Evolutionary conservation across 2,329 filamentous ascomycete genomes (phyloP), one percentile per base, ranked within the genome.

Genomic region (Chaetothyriales sp.): DNA sequence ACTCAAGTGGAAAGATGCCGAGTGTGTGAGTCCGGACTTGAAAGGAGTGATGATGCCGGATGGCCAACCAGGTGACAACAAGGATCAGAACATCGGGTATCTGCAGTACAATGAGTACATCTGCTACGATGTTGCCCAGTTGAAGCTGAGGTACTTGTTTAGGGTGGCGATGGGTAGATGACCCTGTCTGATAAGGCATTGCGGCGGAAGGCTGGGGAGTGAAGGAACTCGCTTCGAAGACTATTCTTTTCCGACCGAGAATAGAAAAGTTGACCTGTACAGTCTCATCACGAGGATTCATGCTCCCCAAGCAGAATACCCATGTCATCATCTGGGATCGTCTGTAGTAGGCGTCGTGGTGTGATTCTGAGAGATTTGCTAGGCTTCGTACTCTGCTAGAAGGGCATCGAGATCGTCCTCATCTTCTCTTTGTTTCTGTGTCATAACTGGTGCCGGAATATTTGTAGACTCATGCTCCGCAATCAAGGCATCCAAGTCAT

Each of bases 1-100:
- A 0, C 69, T 64, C 18, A 70, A 70, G 44, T 93, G 86, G 86
- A 86, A 86, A 64, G 86, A 93, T 64, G 86, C 84, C 0, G 69
- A 68, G 1, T 76, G 73, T 49, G 75, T 89, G 6, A 76, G 87
- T 58, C 69, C 75, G 1, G 73, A 74, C 2, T 68, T 93, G 44
- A 69, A 76, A 51, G 86, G 86, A 0, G 74, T 86, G 43, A 73
- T 73, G 59, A 89, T 93, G 62, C 69, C 57, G 18, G 56, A 59
- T 51, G 53, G 53, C 5, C 43, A 51, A 15, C 53, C 52, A 0
- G 49, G 49, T 28, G 55, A 54, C n/a, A 15, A 39, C 8, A 47
- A 48, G 44, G 19, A 25, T 9, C 6, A 47, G 8, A 25, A 47
- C 20, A 10, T 15, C 20, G 45, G 45, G 20, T 55, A 49, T 36